Base-by-base conservation (phyloP, 768 basidiomycete genomes). In the Dictyophora rubrovolvata region DNA sequence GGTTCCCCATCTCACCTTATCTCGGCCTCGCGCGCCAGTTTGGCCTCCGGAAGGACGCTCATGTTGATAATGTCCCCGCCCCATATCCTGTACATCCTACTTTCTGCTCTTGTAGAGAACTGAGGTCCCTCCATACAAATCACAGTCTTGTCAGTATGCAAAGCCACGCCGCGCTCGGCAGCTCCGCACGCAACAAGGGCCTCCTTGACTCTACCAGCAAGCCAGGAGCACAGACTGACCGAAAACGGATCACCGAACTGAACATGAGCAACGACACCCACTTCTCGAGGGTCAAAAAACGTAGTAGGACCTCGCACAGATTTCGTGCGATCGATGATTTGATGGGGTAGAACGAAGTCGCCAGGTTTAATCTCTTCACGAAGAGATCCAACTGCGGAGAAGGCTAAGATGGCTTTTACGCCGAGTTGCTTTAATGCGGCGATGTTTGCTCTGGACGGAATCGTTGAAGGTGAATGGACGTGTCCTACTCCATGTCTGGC, bases 101-200 rank as follows among this genome's bases (percentile, higher is more conserved):
- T 93, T 79, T 99, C 95, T 17, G 95, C 95, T 37, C 95, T 76
- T n/a, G 95, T 99, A 57, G 93, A 95, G 77, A 99, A 99, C 72
- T 93, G 93, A 34, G 89, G 89, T 53, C 94, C 94, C 69, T 98
- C 93, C 92, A 98, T 98, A 68, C 91, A 93, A 52, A 98, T 86
- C 59, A 97, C 82, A 18, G 84, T 87, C 77, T 86, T 93, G 28
- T 82, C 86, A 54, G 80, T 83, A 71, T 93, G 90, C 56, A 98
- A 71, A 71, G 81, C 74, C 37, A 86, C 82, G 1, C 77, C 79
- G 10, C 76, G 70, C 1, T 84, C 85, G 36, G 83, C 28, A 28
- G 28, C 28, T 7, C 28, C 28, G 7, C 28, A 28, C 77, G 73
- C 73, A 6, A 74, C 79, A 55, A 94, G 70, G 36, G 82, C 90